phyloP scores from a whole-genome alignment of 1,139 yeast genomes.

The Kodamaea sp. region DNA sequence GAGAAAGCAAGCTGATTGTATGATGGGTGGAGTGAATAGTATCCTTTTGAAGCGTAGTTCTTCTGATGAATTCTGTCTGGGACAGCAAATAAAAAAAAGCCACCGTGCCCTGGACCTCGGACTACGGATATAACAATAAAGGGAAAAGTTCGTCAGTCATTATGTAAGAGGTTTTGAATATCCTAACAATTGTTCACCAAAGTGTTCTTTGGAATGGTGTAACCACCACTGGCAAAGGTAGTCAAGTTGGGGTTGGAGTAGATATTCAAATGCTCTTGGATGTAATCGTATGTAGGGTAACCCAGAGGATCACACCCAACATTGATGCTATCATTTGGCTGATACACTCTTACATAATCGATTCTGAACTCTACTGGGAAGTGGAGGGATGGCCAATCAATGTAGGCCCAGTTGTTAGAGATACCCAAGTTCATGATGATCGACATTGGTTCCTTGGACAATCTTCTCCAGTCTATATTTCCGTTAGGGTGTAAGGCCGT shows the following conservation, averaged over 20 bases:
- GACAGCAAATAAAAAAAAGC: no score
- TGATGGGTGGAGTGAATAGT: no score
- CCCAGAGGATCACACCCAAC: constrained; percentile 76
- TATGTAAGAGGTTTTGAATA: constrained; percentile 3
- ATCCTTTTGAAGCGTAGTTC: no score
- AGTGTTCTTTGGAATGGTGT: constrained; percentile 55
- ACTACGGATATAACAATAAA: no score
- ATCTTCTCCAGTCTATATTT: constrained; percentile 70
- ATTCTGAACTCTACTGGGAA: constrained; percentile 71
- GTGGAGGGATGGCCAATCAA: constrained; percentile 68
- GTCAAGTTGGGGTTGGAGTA: constrained; percentile 67
- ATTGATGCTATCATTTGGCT: constrained; percentile 53
- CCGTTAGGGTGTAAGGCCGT: constrained; percentile 79
- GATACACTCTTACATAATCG: constrained; percentile 80
- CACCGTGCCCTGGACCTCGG: no score
- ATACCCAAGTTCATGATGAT: constrained; percentile 76
- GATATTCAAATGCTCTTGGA: constrained; percentile 60
- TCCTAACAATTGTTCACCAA: constrained; percentile 26
- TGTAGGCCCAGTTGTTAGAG: constrained; percentile 80
- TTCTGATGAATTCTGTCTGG: no score
- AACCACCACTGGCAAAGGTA: constrained; percentile 67
- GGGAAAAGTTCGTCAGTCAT: constrained; percentile 8
- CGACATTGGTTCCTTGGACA: constrained; percentile 86
- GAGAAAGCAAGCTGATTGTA: no score
- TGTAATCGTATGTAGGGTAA: constrained; percentile 75